phyloP scores from a whole-genome alignment of 2,329 filamentous ascomycete species.

The Cryoendolithus antarcticus region DNA sequence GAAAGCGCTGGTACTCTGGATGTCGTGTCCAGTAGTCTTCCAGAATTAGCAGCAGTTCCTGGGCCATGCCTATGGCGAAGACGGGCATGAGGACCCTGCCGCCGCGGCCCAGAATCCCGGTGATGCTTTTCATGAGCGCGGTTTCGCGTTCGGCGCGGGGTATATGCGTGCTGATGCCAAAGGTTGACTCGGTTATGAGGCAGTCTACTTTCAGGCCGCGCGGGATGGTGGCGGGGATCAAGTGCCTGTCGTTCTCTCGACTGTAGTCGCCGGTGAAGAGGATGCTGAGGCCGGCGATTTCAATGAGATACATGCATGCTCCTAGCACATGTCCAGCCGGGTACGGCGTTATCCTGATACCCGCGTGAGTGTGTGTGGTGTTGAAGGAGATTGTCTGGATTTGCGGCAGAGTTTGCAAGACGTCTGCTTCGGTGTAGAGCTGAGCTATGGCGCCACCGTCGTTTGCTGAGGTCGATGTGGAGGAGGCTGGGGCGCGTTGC shows the following conservation, averaged over 20 bases:
- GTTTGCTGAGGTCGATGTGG: conserved; percentile 18
- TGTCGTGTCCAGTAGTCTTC: conserved; percentile 96
- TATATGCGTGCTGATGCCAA: conserved; percentile 87
- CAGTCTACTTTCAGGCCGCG: conserved; percentile 86
- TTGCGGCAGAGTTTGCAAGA: conserved; percentile 80
- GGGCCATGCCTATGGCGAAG: conserved; percentile 84
- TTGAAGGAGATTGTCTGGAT: conserved; percentile 98
- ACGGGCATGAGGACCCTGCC: conserved; percentile 90
- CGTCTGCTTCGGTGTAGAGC: conserved; percentile 90
- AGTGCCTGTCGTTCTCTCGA: conserved; percentile 84
- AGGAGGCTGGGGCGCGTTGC: conserved; percentile 12
- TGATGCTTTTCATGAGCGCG: conserved; percentile 90
- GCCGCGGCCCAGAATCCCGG: conserved; percentile 76
- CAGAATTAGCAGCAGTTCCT: conserved; percentile 85
- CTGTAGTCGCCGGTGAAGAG: conserved; percentile 98
- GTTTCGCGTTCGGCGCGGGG: conserved; percentile 84
- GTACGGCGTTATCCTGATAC: conserved; percentile 94
- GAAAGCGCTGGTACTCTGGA: conserved; percentile 72
- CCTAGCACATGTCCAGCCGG: conserved; percentile 96
- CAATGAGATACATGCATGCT: conserved; percentile 95
- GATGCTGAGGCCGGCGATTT: conserved; percentile 92
- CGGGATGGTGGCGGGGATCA: conserved; percentile 86
- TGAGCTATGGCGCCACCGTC: conserved; percentile 40
- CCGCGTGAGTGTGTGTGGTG: conserved; percentile 93
- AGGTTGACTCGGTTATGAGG: conserved; percentile 93